A percentile compares a stretch with the other conserved stretches of the same genome.
Conservation (phyloP, 768 basidiomycete genomes). For the Termitomyces sp. region DNA sequence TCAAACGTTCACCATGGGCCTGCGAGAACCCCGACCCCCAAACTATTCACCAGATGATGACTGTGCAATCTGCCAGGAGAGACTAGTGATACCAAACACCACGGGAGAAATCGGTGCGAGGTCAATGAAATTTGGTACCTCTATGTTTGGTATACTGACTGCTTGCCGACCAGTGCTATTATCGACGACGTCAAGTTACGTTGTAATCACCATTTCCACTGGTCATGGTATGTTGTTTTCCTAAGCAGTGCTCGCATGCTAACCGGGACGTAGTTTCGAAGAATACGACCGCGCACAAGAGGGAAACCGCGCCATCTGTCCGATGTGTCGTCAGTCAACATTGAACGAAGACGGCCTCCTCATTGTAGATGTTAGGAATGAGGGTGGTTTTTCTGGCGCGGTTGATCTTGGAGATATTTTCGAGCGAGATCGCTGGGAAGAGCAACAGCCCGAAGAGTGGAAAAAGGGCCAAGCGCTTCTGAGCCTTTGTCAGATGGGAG, state of each 20-base stretch:
- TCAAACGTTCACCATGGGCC: background rate
- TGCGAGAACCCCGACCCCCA: slow-evolving; percentile 4
- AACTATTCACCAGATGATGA: slow-evolving; percentile 6
- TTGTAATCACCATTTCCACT: slow-evolving; percentile 8
- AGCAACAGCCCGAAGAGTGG: slow-evolving; percentile 10
- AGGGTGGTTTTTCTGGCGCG: slow-evolving; percentile 8
- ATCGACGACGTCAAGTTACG: slow-evolving; percentile 8
- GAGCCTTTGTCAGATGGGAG: slow-evolving; percentile 3
- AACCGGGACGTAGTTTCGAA: slow-evolving; percentile 1
- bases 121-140: background rate
- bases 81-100: slow-evolving; percentile 5
- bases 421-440: slow-evolving; percentile 9
- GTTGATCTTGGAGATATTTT: slow-evolving; percentile 8
- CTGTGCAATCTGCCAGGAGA: slow-evolving; percentile 4
- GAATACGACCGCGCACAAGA: slow-evolving; percentile 9
- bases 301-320: slow-evolving; percentile 5
- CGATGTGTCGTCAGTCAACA: slow-evolving; percentile 5
- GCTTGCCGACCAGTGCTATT: background rate
- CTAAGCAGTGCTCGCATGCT: background rate
- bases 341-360: slow-evolving; percentile 2
- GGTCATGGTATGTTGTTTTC: slow-evolving; percentile 4
- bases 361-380: slow-evolving; percentile 5
- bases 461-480: slow-evolving; percentile 5
- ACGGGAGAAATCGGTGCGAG: slow-evolving; percentile 4
- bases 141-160: background rate